Evolutionary conservation across 2,329 filamentous ascomycete species (phyloP).

Genomic region (Diaporthe batatas): DNA sequence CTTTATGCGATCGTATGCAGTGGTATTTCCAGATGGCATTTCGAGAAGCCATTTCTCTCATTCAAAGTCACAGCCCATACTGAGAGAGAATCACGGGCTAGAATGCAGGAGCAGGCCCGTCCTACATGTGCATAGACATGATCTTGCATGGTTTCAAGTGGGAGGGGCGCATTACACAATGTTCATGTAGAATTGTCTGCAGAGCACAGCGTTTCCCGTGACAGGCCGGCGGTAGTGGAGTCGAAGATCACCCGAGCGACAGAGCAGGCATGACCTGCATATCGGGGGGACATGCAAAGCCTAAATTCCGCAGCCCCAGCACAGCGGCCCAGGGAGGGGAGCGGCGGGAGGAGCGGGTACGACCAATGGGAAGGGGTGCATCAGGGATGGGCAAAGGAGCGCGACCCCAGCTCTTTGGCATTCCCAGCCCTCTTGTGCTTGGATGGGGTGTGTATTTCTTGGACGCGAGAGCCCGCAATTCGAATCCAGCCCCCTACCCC

Average conservation of each 20-base stretch:
- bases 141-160: slow-evolving; percentile 4
- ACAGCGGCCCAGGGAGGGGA: not conserved
- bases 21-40: too few relatives aligned
- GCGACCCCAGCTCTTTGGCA: slow-evolving; percentile 12
- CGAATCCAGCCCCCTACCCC: slow-evolving; percentile 7
- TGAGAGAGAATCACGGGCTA: too few relatives aligned
- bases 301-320: slow-evolving; percentile 22
- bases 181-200: not conserved
- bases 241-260: slow-evolving; percentile 34
- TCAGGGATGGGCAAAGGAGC: slow-evolving; percentile 25
- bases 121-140: not conserved
- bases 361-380: slow-evolving; percentile 7
- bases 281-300: slow-evolving; percentile 23
- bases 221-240: slow-evolving; percentile 30
- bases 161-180: slow-evolving; percentile 8
- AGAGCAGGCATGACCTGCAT: slow-evolving; percentile 37
- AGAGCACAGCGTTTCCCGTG: not conserved
- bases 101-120: too few relatives aligned
- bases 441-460: slow-evolving; percentile 13
- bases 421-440: slow-evolving; percentile 30
- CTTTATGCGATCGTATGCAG: not conserved
- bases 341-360: slow-evolving; percentile 2
- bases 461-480: slow-evolving; percentile 29
- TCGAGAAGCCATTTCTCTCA: too few relatives aligned
- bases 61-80: not conserved